Percentiles rank a stretch among this genome's conserved stretches.
phyloP scores from a whole-genome alignment of 495 filamentous ascomycete species.

The Opeltia flavorubescens region DNA sequence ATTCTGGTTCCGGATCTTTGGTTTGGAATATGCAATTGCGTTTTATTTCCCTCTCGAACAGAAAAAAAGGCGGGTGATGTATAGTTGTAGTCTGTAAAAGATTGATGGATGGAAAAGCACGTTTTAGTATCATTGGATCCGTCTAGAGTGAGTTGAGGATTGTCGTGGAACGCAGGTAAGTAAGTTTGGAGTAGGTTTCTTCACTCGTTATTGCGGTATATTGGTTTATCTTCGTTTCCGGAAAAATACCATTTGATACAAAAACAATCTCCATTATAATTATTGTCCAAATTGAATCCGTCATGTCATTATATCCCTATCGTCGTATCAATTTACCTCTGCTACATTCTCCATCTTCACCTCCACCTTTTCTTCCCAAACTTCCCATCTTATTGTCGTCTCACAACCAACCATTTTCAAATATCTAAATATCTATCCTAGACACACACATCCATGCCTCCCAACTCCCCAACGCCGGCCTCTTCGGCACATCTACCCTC shows the following conservation, averaged over 20 bases:
- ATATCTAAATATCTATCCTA: conserved; percentile 20
- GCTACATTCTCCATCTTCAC: too few relatives aligned
- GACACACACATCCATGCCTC: conserved; percentile 92
- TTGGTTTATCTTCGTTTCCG: not conserved
- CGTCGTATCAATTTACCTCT: too few relatives aligned
- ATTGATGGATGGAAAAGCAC: too few relatives aligned
- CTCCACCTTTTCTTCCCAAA: too few relatives aligned
- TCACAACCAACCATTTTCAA: not conserved
- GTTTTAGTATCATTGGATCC: too few relatives aligned
- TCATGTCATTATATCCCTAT: not conserved
- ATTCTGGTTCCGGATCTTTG: not conserved
- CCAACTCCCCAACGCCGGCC: conserved; percentile 82
- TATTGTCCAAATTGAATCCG: not conserved
- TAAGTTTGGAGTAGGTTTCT: too few relatives aligned
- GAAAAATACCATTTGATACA: not conserved
- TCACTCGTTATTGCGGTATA: too few relatives aligned
- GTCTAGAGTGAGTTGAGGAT: too few relatives aligned
- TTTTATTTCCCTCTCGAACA: not conserved
- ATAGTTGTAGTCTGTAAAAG: too few relatives aligned
- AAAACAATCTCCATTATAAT: not conserved
- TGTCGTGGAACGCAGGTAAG: too few relatives aligned
- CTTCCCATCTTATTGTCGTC: not conserved
- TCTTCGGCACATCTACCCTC: conserved; percentile 81
- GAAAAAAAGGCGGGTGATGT: too few relatives aligned
- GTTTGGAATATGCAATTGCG: not conserved